Percentiles rank a stretch among this genome's conserved stretches.
Evolutionary conservation across 306 rosid genomes (phyloP).

Genomic region (Castanea crenata): DNA sequence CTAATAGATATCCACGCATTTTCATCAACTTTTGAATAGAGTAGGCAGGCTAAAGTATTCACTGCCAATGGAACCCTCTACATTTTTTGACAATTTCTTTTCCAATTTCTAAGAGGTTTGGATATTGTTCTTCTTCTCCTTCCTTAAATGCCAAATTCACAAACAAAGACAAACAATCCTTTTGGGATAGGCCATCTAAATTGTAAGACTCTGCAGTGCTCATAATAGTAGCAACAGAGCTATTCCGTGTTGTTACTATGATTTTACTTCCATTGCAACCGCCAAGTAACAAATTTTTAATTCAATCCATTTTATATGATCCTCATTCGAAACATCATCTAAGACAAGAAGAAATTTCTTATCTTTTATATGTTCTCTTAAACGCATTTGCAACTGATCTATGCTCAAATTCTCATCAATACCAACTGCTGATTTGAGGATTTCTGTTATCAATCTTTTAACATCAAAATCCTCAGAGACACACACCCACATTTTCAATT

Average conservation of each 20-base stretch:
- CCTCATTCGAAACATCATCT: slow-evolving; percentile 2
- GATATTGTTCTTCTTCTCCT: background rate
- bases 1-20: background rate
- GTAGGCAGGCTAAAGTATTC: slow-evolving; percentile 4
- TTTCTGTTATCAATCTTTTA: slow-evolving; percentile 7
- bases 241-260: background rate
- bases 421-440: slow-evolving; percentile 10
- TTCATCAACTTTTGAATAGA: background rate
- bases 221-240: background rate
- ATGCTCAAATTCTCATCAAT: background rate
- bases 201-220: background rate
- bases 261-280: background rate
- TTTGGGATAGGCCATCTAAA: background rate
- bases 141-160: slow-evolving; percentile 12
- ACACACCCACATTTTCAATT: slow-evolving; percentile 24
- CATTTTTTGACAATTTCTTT: slow-evolving; percentile 10
- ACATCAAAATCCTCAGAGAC: slow-evolving; percentile 25
- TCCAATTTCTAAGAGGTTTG: slow-evolving; percentile 5
- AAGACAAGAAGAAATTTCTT: background rate
- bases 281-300: background rate
- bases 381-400: background rate
- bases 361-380: background rate
- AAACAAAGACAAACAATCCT: slow-evolving; percentile 10
- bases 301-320: background rate
- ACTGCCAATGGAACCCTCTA: slow-evolving; percentile 14